Percentiles rank a stretch among this genome's conserved stretches.
Evolutionary conservation across 2,329 filamentous ascomycete genomes (phyloP).

Genomic region (Rhinocladiella similis): DNA sequence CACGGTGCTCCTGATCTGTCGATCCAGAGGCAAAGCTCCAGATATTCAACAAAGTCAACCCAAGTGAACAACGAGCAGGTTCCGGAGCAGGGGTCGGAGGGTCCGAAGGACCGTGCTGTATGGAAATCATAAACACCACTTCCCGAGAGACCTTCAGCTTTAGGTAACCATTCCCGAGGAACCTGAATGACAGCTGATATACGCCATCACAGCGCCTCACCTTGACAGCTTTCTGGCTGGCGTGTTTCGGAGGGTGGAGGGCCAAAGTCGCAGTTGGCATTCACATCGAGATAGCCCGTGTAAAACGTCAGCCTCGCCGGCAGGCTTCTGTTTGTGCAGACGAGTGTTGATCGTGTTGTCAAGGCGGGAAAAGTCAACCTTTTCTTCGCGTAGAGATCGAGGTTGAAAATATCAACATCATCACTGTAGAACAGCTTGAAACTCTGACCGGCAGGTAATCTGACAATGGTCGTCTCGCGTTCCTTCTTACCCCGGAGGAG

Average conservation of each 20-base stretch:
- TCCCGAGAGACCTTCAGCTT: constrained; percentile 4
- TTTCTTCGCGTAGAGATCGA: constrained; percentile 1
- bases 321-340: constrained; percentile 2
- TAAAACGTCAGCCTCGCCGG: neutral
- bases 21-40: too few relatives aligned
- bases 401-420: constrained; percentile 5
- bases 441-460: constrained; percentile 10
- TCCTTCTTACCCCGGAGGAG: too few relatives aligned
- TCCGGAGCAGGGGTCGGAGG: too few relatives aligned
- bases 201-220: constrained; percentile 4
- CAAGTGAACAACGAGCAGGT: neutral
- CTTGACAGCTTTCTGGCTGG: constrained; percentile 6
- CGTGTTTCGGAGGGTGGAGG: constrained; percentile 6
- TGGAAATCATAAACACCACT: constrained; percentile 9
- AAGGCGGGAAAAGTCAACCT: constrained; percentile 2
- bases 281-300: constrained; percentile 4
- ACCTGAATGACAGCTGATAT: constrained; percentile 10
- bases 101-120: neutral
- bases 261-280: constrained; percentile 8
- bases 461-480: too few relatives aligned
- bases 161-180: constrained; percentile 5
- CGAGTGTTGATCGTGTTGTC: neutral
- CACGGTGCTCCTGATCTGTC: too few relatives aligned
- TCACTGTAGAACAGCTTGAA: constrained; percentile 12
- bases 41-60: too few relatives aligned